Base-by-base conservation (phyloP, 2,329 filamentous ascomycete genomes). In the Scedosporium minutisporum region DNA sequence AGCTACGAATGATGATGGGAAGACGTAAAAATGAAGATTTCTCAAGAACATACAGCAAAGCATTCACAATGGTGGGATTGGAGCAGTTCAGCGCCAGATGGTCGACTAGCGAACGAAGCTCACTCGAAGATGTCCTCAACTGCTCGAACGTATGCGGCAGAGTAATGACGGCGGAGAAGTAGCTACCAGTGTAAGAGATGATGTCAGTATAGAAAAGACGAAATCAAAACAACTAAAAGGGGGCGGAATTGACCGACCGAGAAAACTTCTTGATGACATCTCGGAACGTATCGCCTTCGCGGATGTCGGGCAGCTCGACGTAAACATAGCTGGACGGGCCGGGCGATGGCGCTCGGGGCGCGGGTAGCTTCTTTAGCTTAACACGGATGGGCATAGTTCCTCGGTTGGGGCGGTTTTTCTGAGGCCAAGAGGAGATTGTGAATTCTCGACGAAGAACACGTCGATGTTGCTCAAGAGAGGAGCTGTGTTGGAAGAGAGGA, bases 121-220 rank as follows among this genome's bases (percentile, higher is more conserved):
- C 84, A 65, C 78, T 80, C 5, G 84, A 79, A 1, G 85, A 88
- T 5, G 86, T 88, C 58, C 87, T 80, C 7, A 91, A 78, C 72
- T 91, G 88, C 69, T 92, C 89, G 74, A 91, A 91, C 14, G 84
- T 87, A 69, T 84, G 83, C 16, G 89, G 87, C 57, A 86, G 75
- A 60, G 81, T 79, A 62, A 91, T 80, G 23, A 82, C 82, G 63
- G 86, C 82, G 63, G 81, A 77, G 65, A 90, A 82, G 70, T 83
- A 89, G 61, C 86, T 88, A 27, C 57, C 12, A 57, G 21, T 33
- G 16, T n/a, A 57, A 53, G 46, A 55, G 29, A 64, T 53, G 18
- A 23, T 18, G 62, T 55, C 16, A 60, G 23, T 14, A 55, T 14
- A 6, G 21, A 12, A 21, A n/a, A 38, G 14, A 25, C 53, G 3